Base-by-base conservation (phyloP, 164 flowering plant genomes). In the Houttuynia cordata region DNA sequence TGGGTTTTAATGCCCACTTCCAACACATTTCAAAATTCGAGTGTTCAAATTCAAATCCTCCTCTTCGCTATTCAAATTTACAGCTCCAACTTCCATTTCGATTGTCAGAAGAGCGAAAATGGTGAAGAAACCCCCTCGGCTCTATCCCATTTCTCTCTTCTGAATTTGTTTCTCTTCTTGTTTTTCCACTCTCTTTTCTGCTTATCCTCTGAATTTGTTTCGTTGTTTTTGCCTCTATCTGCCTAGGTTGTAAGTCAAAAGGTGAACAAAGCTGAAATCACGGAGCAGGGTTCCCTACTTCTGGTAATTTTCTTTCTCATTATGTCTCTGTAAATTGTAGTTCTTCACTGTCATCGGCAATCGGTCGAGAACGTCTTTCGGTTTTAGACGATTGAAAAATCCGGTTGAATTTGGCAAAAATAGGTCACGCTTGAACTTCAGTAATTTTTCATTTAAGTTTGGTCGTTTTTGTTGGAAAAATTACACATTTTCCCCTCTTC, bases 241-340 rank as follows among this genome's bases (percentile, higher is more conserved):
- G 34, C 34, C 15, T 23, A 88, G 97, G 88, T 81, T 56, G 82
- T 82, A 17, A 92, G 86, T 0, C 97, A 86, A 80, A 88, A 85
- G 64, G 23, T 84, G 68, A 85, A 88, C 76, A 86, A 86, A 72
- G 70, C 87, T 7, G 96, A 85, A 75, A 85, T 91, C 68, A 88
- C 96, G 15, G 92, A 88, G 72, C 97, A 88, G 82, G 88, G 88
- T 56, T 91, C 96, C 23, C 85, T 91, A 65, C 90, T 88, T 34
- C 81, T 91, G 78, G 97, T 88, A 73, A 64, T 54, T 4, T 59
- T n/a, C n/a, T 34, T 34, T 23, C 23, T 23, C 24, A 17, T 14
- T 15, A 45, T 10, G 10, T 53, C 23, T 49, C 66, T n/a, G 19
- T 1, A 51, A 30, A 19, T 34, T 47, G 51, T 39, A 14, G 6